These are phyloP conservation scores for Verticillium isaacii DNA, from an alignment of 2,329 filamentous ascomycete species.

Conservation along the genomic window DNA sequence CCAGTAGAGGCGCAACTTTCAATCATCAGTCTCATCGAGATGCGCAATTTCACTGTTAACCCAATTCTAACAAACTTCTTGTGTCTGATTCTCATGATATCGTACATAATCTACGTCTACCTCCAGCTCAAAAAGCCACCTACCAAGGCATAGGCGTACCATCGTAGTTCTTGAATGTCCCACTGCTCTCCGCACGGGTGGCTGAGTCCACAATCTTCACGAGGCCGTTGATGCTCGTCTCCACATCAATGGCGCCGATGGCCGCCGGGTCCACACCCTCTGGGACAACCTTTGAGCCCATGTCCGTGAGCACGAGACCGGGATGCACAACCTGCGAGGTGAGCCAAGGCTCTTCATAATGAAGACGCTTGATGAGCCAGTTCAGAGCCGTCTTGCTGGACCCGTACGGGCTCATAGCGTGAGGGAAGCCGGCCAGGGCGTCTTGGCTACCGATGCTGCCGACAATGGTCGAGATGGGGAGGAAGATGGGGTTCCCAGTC, in stretches of 20 bases:
- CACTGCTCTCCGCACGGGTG: conserved; percentile 3
- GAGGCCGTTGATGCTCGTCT: conserved; percentile 11
- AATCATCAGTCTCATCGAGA: too few relatives aligned
- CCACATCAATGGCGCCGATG: conserved; percentile 10
- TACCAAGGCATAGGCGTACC: conserved; percentile 9
- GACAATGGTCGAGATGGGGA: conserved; percentile 18
- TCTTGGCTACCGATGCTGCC: conserved; percentile 17
- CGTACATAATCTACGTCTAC: background rate
- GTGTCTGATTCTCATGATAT: too few relatives aligned
- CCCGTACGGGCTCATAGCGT: conserved; percentile 31
- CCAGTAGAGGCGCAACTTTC: too few relatives aligned
- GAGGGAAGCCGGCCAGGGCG: conserved; percentile 7
- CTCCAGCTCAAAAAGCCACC: background rate
- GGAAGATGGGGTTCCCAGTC: conserved; percentile 17
- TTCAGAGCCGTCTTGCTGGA: conserved; percentile 32
- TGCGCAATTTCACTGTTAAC: too few relatives aligned
- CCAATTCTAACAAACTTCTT: too few relatives aligned
- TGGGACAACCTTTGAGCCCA: background rate
- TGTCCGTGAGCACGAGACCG: conserved; percentile 15
- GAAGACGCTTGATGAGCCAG: conserved; percentile 24
- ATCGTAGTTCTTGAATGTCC: conserved; percentile 9
- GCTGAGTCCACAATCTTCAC: conserved; percentile 2
- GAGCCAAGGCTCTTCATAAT: conserved; percentile 26
- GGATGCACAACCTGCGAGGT: conserved; percentile 25
- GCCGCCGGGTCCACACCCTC: background rate